These are phyloP conservation scores for Suillus tomentosus DNA, from an alignment of 768 basidiomycete species.

Conservation along the genomic window DNA sequence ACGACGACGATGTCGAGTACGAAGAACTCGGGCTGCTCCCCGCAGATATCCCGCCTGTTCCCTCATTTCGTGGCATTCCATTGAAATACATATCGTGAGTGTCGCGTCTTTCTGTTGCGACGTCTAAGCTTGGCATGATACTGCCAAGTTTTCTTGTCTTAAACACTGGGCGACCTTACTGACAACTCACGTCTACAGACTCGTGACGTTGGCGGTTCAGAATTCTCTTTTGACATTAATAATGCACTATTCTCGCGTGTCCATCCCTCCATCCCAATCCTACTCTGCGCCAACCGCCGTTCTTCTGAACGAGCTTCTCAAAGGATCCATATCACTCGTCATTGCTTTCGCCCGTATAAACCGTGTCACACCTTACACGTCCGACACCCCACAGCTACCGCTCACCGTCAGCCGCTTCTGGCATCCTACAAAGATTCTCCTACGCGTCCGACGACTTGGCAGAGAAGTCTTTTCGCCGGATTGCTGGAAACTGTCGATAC, in stretches of 20 bases:
- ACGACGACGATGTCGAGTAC: conserved; percentile 44
- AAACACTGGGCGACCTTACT: not conserved
- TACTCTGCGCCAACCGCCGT: conserved; percentile 97
- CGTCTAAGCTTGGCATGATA: not conserved
- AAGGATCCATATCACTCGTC: conserved; percentile 82
- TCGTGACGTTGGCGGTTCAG: conserved; percentile 87
- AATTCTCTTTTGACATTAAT: conserved; percentile 90
- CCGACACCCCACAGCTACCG: conserved; percentile 33
- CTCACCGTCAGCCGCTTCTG: conserved; percentile 37
- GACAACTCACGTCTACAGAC: conserved; percentile 40
- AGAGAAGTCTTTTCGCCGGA: conserved; percentile 83
- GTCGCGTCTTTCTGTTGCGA: conserved; percentile 4
- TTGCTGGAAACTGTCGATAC: conserved; percentile 97
- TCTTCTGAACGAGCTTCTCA: conserved; percentile 91
- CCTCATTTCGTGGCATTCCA: conserved; percentile 68
- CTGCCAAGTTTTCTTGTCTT: not conserved
- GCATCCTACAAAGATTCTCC: conserved; percentile 37
- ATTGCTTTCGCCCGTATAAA: conserved; percentile 79
- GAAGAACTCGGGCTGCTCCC: conserved; percentile 44
- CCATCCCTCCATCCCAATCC: conserved; percentile 67
- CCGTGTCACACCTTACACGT: conserved; percentile 23
- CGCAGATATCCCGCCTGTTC: conserved; percentile 39
- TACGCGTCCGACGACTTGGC: conserved; percentile 56
- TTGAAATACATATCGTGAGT: conserved; percentile 82
- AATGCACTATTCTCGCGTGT: conserved; percentile 95